phyloP scores from a whole-genome alignment of 179 eudicot genomes.

The Corrigiola litoralis region DNA sequence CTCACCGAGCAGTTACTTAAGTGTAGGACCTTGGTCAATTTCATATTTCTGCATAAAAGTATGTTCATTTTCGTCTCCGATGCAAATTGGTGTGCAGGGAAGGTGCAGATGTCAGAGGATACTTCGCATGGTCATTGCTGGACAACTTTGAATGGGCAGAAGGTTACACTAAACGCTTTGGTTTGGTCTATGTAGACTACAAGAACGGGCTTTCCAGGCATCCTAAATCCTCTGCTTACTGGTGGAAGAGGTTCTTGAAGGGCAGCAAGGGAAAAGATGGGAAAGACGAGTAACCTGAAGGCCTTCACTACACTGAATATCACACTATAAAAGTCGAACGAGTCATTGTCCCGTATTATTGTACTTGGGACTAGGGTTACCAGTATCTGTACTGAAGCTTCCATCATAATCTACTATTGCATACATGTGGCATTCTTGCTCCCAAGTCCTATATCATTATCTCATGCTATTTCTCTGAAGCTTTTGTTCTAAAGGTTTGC shows the following conservation, averaged over 20 bases:
- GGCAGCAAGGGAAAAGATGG: constrained; percentile 40
- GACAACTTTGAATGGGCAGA: constrained; percentile 75
- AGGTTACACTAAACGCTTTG: constrained; percentile 73
- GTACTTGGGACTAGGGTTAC: too few relatives aligned
- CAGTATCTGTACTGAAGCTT: background rate
- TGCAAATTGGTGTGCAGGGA: constrained; percentile 41
- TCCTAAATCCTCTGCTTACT: constrained; percentile 74
- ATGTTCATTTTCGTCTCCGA: background rate
- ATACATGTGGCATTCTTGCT: too few relatives aligned
- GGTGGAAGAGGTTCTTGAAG: constrained; percentile 69
- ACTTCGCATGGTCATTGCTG: constrained; percentile 78
- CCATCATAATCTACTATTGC: background rate
- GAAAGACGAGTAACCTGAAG: constrained; percentile 44
- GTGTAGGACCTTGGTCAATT: background rate
- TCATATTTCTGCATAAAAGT: background rate
- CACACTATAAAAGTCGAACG: background rate
- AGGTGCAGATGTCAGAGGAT: constrained; percentile 62
- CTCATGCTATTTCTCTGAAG: too few relatives aligned
- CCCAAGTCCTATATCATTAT: too few relatives aligned
- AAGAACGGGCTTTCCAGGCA: constrained; percentile 69
- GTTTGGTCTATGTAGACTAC: constrained; percentile 64
- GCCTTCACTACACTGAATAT: too few relatives aligned
- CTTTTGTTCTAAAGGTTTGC: too few relatives aligned
- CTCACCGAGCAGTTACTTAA: too few relatives aligned
- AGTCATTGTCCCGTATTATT: background rate